Percentiles rank a stretch among this genome's conserved stretches.
These are phyloP conservation scores for Ophiostoma sp. DNA, from an alignment of 2,329 filamentous ascomycete species.

Conservation along the genomic window DNA sequence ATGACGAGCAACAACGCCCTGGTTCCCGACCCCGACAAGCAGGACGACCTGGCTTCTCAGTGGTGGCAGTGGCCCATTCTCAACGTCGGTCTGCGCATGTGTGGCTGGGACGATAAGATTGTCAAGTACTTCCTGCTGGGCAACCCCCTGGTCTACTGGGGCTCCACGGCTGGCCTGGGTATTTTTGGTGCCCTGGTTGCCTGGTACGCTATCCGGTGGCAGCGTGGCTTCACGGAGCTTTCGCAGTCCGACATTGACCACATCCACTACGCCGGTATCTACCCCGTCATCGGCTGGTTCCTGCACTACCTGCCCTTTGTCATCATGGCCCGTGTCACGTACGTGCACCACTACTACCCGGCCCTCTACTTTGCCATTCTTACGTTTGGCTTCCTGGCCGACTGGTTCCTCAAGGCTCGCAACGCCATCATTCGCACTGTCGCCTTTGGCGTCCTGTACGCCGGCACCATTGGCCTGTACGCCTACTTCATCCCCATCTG, in stretches of 20 bases:
- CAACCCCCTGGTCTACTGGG: slow-evolving; percentile 96
- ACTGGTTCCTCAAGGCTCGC: slow-evolving; percentile 71
- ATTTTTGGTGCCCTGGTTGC: slow-evolving; percentile 65
- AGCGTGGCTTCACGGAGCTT: slow-evolving; percentile 85
- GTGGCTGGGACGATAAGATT: slow-evolving; percentile 90
- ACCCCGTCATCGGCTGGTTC: slow-evolving; percentile 90
- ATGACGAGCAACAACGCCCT: slow-evolving; percentile 99
- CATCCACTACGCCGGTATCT: slow-evolving; percentile 88
- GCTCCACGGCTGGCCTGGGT: slow-evolving; percentile 72
- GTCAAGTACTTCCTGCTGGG: slow-evolving; percentile 98
- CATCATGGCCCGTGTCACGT: slow-evolving; percentile 97
- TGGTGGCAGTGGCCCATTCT: slow-evolving; percentile 99
- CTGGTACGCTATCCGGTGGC: slow-evolving; percentile 93
- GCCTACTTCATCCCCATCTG: slow-evolving; percentile 87
- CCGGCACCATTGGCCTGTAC: slow-evolving; percentile 72
- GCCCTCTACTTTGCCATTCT: slow-evolving; percentile 97
- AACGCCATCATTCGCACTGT: slow-evolving; percentile 58
- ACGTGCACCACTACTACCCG: slow-evolving; percentile 98
- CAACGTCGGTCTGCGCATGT: slow-evolving; percentile 95
- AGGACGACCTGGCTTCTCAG: slow-evolving; percentile 91
- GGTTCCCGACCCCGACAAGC: slow-evolving; percentile 96
- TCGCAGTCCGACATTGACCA: slow-evolving; percentile 77
- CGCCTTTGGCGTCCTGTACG: slow-evolving; percentile 71
- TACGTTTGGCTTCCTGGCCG: slow-evolving; percentile 76
- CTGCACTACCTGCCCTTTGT: slow-evolving; percentile 94